Evolutionary conservation across 73 alveolate species (phyloP).

Genomic region (Uronychia setigera): DNA sequence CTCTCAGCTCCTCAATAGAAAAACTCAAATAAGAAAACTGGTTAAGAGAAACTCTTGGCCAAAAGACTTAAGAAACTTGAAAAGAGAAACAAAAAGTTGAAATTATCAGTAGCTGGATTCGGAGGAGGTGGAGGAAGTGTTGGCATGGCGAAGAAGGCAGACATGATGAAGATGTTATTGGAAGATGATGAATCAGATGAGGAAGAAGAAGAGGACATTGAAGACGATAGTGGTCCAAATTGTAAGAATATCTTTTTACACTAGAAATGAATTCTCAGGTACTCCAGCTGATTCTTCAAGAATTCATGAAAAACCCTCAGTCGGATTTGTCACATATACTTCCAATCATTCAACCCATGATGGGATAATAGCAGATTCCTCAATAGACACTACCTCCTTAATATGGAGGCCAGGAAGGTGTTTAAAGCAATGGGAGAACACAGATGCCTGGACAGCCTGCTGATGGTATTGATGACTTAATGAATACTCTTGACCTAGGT

Average conservation of each 20-base stretch:
- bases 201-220: neutral
- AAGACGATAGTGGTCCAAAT: neutral
- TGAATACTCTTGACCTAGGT: neutral
- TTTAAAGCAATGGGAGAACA: no score
- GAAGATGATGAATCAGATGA: neutral
- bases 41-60: neutral
- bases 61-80: neutral
- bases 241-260: neutral
- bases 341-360: neutral
- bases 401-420: no score
- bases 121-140: neutral
- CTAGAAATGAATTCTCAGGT: neutral
- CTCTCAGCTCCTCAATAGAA: neutral
- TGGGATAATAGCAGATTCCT: no score
- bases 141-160: conserved; percentile 2
- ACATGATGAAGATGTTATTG: neutral
- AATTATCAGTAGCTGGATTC: neutral
- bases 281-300: neutral
- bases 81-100: neutral
- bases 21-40: neutral
- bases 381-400: no score
- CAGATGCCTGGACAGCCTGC: no score
- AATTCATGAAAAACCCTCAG: neutral
- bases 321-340: neutral
- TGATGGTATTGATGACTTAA: neutral